Percentiles rank a stretch among this genome's conserved stretches.
Conservation (phyloP, 768 basidiomycete species). For the Tylopilus intermedius region DNA sequence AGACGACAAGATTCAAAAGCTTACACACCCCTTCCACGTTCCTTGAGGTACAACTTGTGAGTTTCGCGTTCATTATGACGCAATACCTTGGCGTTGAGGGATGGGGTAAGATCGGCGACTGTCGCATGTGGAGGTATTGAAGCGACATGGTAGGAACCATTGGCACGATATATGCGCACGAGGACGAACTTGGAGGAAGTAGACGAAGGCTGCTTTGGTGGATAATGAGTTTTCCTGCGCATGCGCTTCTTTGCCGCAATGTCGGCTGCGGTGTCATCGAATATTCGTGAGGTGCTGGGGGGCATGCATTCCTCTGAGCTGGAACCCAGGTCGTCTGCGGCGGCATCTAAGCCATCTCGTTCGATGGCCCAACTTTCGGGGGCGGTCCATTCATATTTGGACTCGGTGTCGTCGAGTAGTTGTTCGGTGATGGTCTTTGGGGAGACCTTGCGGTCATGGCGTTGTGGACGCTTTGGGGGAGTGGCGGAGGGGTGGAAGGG, state of each 20-base stretch:
- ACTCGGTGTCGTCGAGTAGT: slow-evolving; percentile 9
- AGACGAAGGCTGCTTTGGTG: slow-evolving; percentile 16
- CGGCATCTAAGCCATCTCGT: slow-evolving; percentile 37
- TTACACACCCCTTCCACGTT: slow-evolving; percentile 65
- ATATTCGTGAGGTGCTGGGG: slow-evolving; percentile 15
- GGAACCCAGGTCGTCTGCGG: slow-evolving; percentile 36
- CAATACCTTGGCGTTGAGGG: slow-evolving; percentile 55
- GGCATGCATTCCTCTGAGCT: slow-evolving; percentile 34
- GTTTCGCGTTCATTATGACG: slow-evolving; percentile 48
- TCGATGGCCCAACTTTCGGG: slow-evolving; percentile 78
- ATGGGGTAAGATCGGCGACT: slow-evolving; percentile 59
- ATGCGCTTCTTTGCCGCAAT: slow-evolving; percentile 16
- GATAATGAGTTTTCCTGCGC: slow-evolving; percentile 23
- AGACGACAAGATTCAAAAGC: not conserved
- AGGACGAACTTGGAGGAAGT: slow-evolving; percentile 35
- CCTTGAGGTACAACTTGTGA: slow-evolving; percentile 69
- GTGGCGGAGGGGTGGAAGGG: slow-evolving; percentile 30
- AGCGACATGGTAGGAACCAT: slow-evolving; percentile 68
- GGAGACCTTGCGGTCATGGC: slow-evolving; percentile 42
- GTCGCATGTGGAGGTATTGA: slow-evolving; percentile 59
- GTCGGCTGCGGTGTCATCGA: slow-evolving; percentile 14
- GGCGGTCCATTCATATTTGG: slow-evolving; percentile 51
- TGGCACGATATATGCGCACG: slow-evolving; percentile 74
- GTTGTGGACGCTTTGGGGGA: slow-evolving; percentile 21
- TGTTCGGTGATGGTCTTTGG: slow-evolving; percentile 39